These are phyloP conservation scores for Symbiodinium pilosum DNA, from an alignment of 73 alveolate genomes.

Conservation along the genomic window DNA sequence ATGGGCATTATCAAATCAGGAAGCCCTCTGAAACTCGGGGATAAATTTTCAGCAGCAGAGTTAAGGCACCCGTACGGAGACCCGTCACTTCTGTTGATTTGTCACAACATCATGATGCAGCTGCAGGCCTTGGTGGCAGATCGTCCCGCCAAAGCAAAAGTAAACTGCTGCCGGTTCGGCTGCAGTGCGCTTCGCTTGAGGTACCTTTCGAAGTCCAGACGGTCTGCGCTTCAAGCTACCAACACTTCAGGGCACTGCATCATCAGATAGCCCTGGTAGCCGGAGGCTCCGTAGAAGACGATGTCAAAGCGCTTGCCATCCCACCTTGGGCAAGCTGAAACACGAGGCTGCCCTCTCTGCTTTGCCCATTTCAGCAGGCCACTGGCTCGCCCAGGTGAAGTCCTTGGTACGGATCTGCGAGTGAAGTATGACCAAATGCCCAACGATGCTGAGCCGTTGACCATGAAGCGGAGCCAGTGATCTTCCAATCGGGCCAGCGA, in stretches of 20 bases:
- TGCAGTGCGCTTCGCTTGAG: background rate
- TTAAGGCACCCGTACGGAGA: too few relatives aligned
- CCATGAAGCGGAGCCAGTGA: conserved; percentile 63
- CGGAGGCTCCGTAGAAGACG: conserved; percentile 90
- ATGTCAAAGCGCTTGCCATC: conserved; percentile 75
- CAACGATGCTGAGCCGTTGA: background rate
- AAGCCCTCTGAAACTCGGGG: too few relatives aligned
- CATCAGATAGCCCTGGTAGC: conserved; percentile 89
- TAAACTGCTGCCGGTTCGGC: conserved; percentile 19
- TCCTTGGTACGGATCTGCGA: background rate
- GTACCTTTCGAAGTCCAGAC: background rate
- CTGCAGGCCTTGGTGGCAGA: conserved; percentile 87
- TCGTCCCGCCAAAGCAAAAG: conserved; percentile 83
- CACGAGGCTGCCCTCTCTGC: too few relatives aligned
- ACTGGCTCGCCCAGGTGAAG: conserved; percentile 91
- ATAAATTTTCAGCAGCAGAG: too few relatives aligned
- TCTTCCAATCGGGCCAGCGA: conserved; percentile 33
- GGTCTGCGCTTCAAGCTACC: background rate
- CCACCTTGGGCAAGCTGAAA: background rate
- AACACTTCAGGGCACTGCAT: conserved; percentile 51
- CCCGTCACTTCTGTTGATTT: too few relatives aligned
- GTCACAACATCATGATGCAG: too few relatives aligned
- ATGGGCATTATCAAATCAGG: too few relatives aligned
- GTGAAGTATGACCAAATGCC: background rate
- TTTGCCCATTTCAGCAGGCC: background rate